Conservation (phyloP, 192 early-diverging fungal genomes). For the Linnemannia schmuckeri region DNA sequence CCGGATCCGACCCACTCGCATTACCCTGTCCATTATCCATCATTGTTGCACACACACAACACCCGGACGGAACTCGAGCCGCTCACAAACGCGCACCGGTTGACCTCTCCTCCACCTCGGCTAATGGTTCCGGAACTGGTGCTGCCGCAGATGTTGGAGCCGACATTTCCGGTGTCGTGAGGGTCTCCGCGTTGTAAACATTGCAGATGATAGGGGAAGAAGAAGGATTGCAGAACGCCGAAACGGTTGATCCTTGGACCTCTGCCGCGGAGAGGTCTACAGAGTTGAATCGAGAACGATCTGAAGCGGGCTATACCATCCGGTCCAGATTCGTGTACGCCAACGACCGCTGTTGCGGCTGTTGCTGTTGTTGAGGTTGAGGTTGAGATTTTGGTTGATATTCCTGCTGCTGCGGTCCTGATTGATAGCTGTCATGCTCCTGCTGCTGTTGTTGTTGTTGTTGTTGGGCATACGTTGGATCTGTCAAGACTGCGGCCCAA, state of each 20-base stretch:
- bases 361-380: background rate
- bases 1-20: constrained; percentile 3
- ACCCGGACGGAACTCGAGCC: constrained; percentile 8
- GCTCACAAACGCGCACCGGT: constrained; percentile 24
- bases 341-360: background rate
- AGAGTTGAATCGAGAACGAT: constrained; percentile 17
- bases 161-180: constrained; percentile 17
- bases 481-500: background rate
- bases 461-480: background rate
- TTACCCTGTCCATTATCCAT: constrained; percentile 22
- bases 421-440: background rate
- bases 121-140: background rate
- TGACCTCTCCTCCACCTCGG: constrained; percentile 22
- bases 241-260: constrained; percentile 26
- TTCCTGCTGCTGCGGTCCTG: background rate
- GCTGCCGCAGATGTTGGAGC: background rate
- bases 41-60: constrained; percentile 44
- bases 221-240: constrained; percentile 52
- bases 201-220: constrained; percentile 37
- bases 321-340: background rate
- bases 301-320: background rate
- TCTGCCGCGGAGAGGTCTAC: background rate
- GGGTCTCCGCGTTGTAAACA: constrained; percentile 43
- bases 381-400: background rate
- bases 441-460: background rate